Percentiles rank a stretch among this genome's conserved stretches.
These are phyloP conservation scores for Brassica rapa DNA, from an alignment of 345 rosid species.

Conservation along the genomic window DNA sequence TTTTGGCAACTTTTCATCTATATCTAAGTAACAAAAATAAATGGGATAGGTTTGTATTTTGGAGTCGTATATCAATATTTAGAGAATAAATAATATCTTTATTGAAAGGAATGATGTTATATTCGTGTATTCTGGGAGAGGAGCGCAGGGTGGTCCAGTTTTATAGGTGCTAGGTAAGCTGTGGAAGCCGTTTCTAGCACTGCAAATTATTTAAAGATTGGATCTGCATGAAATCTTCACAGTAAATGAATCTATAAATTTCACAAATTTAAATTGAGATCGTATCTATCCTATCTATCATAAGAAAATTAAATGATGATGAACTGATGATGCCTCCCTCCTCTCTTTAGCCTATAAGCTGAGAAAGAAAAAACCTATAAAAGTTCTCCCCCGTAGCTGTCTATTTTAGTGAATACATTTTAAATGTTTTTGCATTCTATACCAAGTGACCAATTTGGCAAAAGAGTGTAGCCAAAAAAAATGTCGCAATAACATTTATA, in stretches of 20 bases:
- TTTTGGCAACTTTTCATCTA: not conserved
- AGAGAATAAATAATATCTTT: not conserved
- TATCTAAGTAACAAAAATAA: not conserved
- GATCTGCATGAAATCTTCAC: slow-evolving; percentile 35
- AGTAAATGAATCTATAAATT: slow-evolving; percentile 16
- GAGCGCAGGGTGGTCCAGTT: slow-evolving; percentile 14
- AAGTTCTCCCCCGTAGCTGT: not conserved
- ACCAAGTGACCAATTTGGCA: not conserved
- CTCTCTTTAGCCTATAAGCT: slow-evolving; percentile 7
- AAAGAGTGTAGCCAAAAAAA: not conserved
- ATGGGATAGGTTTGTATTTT: not conserved
- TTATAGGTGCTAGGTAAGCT: slow-evolving; percentile 12
- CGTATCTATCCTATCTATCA: slow-evolving; percentile 23
- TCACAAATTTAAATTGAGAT: not conserved
- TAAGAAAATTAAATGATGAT: not conserved
- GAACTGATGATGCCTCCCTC: not conserved
- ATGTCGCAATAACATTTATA: not conserved
- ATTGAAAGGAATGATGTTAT: not conserved
- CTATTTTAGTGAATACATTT: not conserved
- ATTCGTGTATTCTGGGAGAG: slow-evolving; percentile 2
- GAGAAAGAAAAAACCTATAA: slow-evolving; percentile 12
- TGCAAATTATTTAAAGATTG: slow-evolving; percentile 25
- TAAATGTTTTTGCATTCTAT: not conserved
- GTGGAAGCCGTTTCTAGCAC: slow-evolving; percentile 23
- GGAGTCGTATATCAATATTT: not conserved